Conservation (phyloP, 208 protist genomes). For the Lotmaria passim region DNA sequence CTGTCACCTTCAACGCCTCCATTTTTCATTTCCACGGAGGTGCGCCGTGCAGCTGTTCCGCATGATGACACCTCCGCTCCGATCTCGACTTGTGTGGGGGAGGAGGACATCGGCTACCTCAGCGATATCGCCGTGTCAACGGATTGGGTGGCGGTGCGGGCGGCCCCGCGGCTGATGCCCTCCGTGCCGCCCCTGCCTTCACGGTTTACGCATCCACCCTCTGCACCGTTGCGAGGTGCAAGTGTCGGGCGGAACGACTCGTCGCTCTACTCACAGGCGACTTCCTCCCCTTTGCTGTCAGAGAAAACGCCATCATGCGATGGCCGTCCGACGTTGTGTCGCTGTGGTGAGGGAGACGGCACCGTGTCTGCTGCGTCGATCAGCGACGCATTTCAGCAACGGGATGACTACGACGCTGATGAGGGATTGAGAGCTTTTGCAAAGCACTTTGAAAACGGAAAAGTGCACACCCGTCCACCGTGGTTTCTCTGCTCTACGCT, state of each 20-base stretch:
- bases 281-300: neutral
- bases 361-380: neutral
- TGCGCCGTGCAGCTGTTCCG: neutral
- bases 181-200: conserved; percentile 7
- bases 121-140: conserved; percentile 28
- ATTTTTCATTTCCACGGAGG: no score
- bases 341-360: neutral
- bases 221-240: neutral
- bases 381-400: neutral
- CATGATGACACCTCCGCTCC: neutral
- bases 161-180: conserved; percentile 15
- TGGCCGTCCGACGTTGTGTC: no score
- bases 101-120: conserved; percentile 22
- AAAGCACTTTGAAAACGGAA: conserved; percentile 30
- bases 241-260: neutral
- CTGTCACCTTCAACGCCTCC: no score
- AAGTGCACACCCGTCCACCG: conserved; percentile 72
- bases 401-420: neutral
- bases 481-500: conserved; percentile 65
- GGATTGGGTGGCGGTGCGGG: conserved; percentile 23
- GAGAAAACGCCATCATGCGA: neutral
- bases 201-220: neutral
- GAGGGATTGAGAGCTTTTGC: conserved; percentile 22
- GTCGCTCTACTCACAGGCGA: neutral
- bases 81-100: neutral